These are phyloP conservation scores for Pichia sp. DNA, from an alignment of 1,139 yeast genomes.

Conservation along the genomic window DNA sequence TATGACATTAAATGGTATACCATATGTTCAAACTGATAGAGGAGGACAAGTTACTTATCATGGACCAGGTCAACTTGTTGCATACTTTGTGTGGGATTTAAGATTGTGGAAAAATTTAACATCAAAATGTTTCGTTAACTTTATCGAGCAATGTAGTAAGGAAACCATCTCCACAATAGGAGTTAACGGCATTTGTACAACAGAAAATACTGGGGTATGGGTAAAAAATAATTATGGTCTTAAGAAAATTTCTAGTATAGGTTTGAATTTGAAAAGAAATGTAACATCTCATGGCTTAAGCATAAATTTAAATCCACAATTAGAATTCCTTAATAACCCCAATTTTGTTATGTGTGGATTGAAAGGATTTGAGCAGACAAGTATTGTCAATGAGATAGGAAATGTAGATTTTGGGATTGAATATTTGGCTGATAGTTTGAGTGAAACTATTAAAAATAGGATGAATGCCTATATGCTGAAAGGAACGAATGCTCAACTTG, in stretches of 20 bases:
- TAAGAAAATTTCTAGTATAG: conserved; percentile 79
- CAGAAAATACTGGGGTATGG: conserved; percentile 88
- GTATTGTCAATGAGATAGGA: conserved; percentile 25
- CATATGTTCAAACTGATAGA: conserved; percentile 68
- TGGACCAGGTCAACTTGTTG: conserved; percentile 90
- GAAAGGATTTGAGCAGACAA: conserved; percentile 51
- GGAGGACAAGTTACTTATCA: conserved; percentile 99
- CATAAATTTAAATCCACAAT: conserved; percentile 68
- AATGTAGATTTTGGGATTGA: conserved; percentile 1
- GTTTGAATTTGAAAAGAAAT: conserved; percentile 77
- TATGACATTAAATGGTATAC: conserved; percentile 49
- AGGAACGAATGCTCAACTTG: background rate
- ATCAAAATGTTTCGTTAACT: conserved; percentile 69
- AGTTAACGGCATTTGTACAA: conserved; percentile 27
- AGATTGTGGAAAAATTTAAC: conserved; percentile 51
- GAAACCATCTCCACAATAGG: conserved; percentile 36
- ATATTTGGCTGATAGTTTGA: conserved; percentile 4
- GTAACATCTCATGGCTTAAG: conserved; percentile 89
- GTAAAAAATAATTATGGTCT: conserved; percentile 29
- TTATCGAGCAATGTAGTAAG: conserved; percentile 59
- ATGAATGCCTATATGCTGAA: conserved; percentile 14
- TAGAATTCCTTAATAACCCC: conserved; percentile 55
- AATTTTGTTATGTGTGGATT: conserved; percentile 81
- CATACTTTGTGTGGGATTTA: conserved; percentile 75
- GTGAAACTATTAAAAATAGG: conserved; percentile 1